phyloP scores from a whole-genome alignment of 139 green algal species.

The Micromonas pusilla region DNA sequence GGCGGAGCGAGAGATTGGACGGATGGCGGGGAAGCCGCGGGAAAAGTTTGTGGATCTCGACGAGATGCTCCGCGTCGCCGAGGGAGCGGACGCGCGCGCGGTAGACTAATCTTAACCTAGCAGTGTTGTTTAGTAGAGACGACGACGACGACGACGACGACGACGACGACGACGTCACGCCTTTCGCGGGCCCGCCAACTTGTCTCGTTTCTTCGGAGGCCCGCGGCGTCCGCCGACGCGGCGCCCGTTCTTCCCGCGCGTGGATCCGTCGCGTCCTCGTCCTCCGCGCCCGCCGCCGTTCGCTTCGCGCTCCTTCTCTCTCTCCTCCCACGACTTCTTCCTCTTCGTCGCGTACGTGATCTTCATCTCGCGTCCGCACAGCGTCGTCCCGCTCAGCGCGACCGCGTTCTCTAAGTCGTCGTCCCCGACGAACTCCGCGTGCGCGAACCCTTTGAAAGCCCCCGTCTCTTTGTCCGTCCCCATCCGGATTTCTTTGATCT shows the following conservation, averaged over 20 bases:
- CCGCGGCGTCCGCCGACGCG: too few species aligned
- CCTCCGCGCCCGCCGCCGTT: too few species aligned
- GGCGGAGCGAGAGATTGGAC: background rate
- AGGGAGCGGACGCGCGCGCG: too few species aligned
- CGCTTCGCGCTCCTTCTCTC: background rate
- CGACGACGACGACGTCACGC: too few species aligned
- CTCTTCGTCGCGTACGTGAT: conserved; percentile 30
- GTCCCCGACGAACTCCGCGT: conserved; percentile 37
- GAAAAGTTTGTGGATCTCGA: background rate
- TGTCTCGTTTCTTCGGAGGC: too few species aligned
- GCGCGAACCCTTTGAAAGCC: conserved; percentile 37
- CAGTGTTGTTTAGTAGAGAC: too few species aligned
- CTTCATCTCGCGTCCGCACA: conserved; percentile 33
- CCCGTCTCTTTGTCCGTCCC: conserved; percentile 37
- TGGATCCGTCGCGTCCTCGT: too few species aligned
- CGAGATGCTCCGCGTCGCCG: background rate
- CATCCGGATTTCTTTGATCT: conserved; percentile 34
- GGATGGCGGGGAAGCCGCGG: background rate
- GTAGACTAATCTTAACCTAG: too few species aligned
- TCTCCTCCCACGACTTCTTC: background rate
- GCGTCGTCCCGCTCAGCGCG: conserved; percentile 15
- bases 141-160: too few species aligned
- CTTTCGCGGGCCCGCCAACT: too few species aligned
- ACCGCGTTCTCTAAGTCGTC: conserved; percentile 34
- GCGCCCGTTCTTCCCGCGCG: too few species aligned